Evolutionary conservation across 2,329 filamentous ascomycete species (phyloP), one percentile per base, ranked within the genome.

Genomic region (Aspergillus pseudoterreus): DNA sequence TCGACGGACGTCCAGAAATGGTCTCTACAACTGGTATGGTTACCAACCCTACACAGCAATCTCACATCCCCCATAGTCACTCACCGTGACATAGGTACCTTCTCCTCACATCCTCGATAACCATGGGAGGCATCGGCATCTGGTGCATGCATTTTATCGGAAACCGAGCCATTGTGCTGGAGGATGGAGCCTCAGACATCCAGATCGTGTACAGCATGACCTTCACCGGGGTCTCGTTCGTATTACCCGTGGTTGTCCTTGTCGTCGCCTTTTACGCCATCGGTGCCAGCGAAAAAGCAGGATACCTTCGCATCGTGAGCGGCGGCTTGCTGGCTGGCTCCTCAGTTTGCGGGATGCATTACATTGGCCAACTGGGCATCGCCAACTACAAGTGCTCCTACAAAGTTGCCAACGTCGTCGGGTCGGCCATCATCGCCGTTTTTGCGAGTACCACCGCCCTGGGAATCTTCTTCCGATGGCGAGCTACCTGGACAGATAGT

Each of bases 101-200:
- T 1, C 75, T 90, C 3, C 60, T 84, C 11, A 80, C 81, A 33
- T 82, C 86, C 5, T 82, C 86, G 4, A 73, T 88, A 22, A 81
- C 83, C 3, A 89, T 90, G 86, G 87, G 87, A 6, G 86, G 85
- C 2, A 83, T 90, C 54, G 77, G 85, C 36, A 88, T 88, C 52
- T 90, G 85, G 86, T 86, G 81, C 61, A 88, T 88, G 87, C 89
- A 94, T 66, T 92, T 88, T 63, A 86, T 94, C 58, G 90, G 89
- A 19, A 92, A 94, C 66, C 80, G 87, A 47, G 89, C 90, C 12
- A 87, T 92, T 54, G 75, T 86, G 22, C 79, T 95, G 15, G 85
- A 79, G 36, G 59, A 84, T 56, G 87, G 87, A 36, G 71, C 82
- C 53, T 56, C 73, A 11, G 73, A 81, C 33, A 75, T 90, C 10